Evolutionary conservation across 495 filamentous ascomycete species (phyloP), one percentile per base, ranked within the genome.

Genomic region (Chaetomidium leptoderma): DNA sequence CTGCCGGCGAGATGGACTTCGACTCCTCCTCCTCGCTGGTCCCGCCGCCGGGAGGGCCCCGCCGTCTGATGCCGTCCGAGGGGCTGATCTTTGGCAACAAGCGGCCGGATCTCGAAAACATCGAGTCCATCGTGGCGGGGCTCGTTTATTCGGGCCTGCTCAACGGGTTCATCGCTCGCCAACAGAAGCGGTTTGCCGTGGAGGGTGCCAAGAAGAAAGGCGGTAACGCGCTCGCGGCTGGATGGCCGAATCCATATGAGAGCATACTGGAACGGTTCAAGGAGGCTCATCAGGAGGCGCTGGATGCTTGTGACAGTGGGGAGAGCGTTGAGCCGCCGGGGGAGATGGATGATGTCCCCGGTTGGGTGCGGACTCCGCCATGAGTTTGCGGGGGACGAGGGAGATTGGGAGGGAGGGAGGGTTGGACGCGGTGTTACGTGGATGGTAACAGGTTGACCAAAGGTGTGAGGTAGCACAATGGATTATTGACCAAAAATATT

Each of bases 71-170:
- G 67, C 74, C 66, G 42, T 76, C 62, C 66, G 74, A 74, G 66
- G 82, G 64, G 29, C 68, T 72, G 62, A 73, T 74, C 57, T 83
- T 63, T 63, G 78, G 78, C 24, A 83, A 82, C 64, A 72, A 78
- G 42, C 68, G 74, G 39, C 74, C 83, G 14, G 72, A 83, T 39
- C 75, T 86, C 65, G 71, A 80, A 2, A 86, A 86, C 61, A 77
- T 96, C n/a, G 93, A 96, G 71, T 82, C 79, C 3, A 83, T 90
- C 4, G 76, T 95, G 10, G 81, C 88, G 1, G 87, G 86, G 2
- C 75, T 97, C 7, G 79, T 95, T 16, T 84, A 86, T 27, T 90
- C 95, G 69, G 87, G 86, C 8, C 75, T 97, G n/a, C 78, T 97
- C 49, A 84, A 86, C 55, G 93, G 93, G 6, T 98, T 92, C 62